Percentiles rank a stretch among this genome's conserved stretches.
These are phyloP conservation scores for Stipa capillata DNA, from an alignment of 176 grass and related monocot genomes.

Conservation along the genomic window DNA sequence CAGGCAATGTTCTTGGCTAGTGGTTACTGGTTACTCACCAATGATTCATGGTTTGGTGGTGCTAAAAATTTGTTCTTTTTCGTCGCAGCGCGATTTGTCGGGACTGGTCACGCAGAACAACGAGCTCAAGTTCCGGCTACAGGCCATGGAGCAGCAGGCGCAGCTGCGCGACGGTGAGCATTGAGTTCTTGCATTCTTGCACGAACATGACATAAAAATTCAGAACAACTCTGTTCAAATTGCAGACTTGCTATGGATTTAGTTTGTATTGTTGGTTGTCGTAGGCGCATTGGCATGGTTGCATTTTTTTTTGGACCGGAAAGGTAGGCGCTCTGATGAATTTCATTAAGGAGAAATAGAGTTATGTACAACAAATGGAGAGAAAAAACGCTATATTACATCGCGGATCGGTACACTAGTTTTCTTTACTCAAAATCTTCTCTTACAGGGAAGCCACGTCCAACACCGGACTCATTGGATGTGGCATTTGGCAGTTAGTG, in stretches of 20 bases:
- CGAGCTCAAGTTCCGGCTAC: conserved; percentile 90
- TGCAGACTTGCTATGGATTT: neutral
- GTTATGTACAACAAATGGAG: too few relatives aligned
- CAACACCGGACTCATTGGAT: too few relatives aligned
- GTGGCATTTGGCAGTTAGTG: conserved; percentile 6
- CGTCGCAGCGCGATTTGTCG: conserved; percentile 53
- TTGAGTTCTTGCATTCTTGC: neutral
- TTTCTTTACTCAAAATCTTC: too few relatives aligned
- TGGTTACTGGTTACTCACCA: too few relatives aligned
- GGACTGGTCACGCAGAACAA: conserved; percentile 68
- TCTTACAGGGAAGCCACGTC: too few relatives aligned
- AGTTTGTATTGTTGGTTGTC: neutral
- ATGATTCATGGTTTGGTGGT: neutral
- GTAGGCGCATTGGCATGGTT: neutral
- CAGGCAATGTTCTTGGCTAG: neutral
- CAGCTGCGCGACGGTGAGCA: conserved; percentile 84
- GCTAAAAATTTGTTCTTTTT: neutral
- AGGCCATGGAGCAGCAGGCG: conserved; percentile 95
- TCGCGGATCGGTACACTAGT: too few relatives aligned
- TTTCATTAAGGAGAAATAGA: too few relatives aligned
- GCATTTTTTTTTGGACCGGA: too few relatives aligned
- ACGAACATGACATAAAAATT: neutral
- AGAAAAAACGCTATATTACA: too few relatives aligned
- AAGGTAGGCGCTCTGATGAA: too few relatives aligned
- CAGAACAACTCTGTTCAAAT: neutral